Evolutionary conservation across 345 rosid genomes (phyloP).

Genomic region (Gossypium anomalum): DNA sequence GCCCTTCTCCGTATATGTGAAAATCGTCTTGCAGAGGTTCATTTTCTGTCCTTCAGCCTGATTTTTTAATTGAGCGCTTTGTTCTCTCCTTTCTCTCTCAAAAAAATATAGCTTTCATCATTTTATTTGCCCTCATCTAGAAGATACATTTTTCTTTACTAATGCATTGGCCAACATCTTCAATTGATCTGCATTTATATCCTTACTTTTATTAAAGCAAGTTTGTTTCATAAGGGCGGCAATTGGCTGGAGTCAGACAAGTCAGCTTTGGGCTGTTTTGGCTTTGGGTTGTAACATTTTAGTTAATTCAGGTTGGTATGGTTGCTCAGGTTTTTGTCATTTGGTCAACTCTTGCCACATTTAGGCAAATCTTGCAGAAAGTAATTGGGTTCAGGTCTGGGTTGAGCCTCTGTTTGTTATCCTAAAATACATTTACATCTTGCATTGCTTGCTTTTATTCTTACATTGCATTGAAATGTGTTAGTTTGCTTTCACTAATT

Average conservation of each 20-base stretch:
- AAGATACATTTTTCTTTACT: background rate
- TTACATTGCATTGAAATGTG: too few species aligned
- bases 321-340: background rate
- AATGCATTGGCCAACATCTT: background rate
- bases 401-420: background rate
- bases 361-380: background rate
- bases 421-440: background rate
- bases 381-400: background rate
- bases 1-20: slow-evolving; percentile 98
- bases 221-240: background rate
- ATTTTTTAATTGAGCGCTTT: background rate
- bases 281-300: background rate
- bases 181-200: background rate
- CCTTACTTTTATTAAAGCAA: background rate
- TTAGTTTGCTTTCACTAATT: too few species aligned
- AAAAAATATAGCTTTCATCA: background rate
- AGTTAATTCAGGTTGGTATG: background rate
- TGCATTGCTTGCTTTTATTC: too few species aligned
- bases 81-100: background rate
- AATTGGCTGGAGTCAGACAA: background rate
- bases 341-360: background rate
- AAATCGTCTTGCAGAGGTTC: slow-evolving; percentile 98
- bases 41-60: slow-evolving; percentile 11
- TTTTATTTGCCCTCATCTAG: background rate
- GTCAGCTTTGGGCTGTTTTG: background rate